Base-by-base conservation (phyloP, 225 moss, liverwort and hornwort genomes). In the Ulota crispa region DNA sequence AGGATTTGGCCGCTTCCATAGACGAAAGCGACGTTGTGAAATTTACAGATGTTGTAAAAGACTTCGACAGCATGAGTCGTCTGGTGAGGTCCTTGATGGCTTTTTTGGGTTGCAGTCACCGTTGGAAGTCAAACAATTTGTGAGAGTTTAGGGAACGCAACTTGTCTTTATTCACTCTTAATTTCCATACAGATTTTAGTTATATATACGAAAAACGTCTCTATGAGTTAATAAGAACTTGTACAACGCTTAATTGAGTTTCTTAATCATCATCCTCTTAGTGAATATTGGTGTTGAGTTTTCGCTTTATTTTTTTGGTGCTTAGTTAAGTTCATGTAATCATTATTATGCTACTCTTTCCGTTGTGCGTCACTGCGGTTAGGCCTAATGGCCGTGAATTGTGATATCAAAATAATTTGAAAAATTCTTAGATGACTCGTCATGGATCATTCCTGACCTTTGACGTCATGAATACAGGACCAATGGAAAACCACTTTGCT, bases 401-500 rank as follows among this genome's bases (percentile, higher is more conserved):
- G 31, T 70, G 31, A 60, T 70, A n/a, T n/a, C 6, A 15, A 59
- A 16, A 73, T 73, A 14, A 11, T 36, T 43, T 26, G 74, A 9
- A 77, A 45, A 77, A 45, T 55, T 78, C 28, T 54, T 68, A 50
- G 31, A 23, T 74, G 59, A 24, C 15, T 54, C 26, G 9, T 75
- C 24, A 42, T 41, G 42, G 30, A 54, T 32, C n/a, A 9, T 65
- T 68, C 15, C 76, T 82, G 76, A 83, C 61, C 8, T 75, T 74
- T 70, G 62, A 39, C 42, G 9, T 83, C 43, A 59, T 63, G 74
- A 60, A 39, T 73, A 45, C 86, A 98, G 98, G 98, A 98, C 82
- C 95, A 93, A 90, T 98, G 95, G 98, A 98, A 98, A 82, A 99
- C 96, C 7, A 94, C 93, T 86, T 88, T 99, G 80, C 90, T 99